These are phyloP conservation scores for Helotiales sp. DNA, from an alignment of 2,329 filamentous ascomycete genomes.

Conservation along the genomic window DNA sequence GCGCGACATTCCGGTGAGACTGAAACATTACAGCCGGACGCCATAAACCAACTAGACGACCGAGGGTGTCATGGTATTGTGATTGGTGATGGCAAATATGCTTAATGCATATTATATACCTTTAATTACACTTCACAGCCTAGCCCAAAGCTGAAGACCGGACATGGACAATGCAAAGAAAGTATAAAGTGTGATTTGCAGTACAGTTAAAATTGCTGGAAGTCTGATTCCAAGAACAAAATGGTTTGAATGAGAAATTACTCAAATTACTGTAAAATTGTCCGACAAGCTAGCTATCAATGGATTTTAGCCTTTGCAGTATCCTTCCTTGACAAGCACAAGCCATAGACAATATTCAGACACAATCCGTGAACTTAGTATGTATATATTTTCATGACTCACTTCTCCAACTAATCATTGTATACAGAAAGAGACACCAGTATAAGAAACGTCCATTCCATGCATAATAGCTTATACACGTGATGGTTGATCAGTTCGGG, in stretches of 20 bases:
- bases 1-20: constrained; percentile 5
- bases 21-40: constrained; percentile 4
- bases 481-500: no score
- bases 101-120: not conserved
- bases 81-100: not conserved
- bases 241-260: not conserved
- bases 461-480: no score
- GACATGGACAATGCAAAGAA: not conserved
- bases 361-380: no score
- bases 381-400: no score
- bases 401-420: no score
- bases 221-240: not conserved
- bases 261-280: not conserved
- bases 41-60: constrained; percentile 7
- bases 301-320: not conserved
- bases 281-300: not conserved
- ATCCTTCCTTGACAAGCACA: no score
- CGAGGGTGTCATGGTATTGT: not conserved
- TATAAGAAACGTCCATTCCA: no score
- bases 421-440: no score
- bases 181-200: not conserved
- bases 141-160: not conserved
- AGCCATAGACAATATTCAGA: no score
- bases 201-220: not conserved
- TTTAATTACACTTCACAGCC: not conserved